Base-by-base conservation (phyloP, 495 filamentous ascomycete genomes). In the Penicillium pulvis region DNA sequence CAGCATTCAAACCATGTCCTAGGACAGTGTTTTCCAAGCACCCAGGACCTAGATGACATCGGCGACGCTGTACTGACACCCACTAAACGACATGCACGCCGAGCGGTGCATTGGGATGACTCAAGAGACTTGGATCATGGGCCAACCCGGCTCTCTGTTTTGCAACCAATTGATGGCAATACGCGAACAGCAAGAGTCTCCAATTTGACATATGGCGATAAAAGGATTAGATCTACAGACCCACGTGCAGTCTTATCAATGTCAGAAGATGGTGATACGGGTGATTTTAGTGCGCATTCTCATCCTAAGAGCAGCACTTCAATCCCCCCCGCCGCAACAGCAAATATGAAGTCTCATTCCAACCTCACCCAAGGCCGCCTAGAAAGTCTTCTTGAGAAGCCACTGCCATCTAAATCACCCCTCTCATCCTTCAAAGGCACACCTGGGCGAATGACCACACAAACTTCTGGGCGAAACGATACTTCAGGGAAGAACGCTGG, bases 11-110 rank as follows among this genome's bases (percentile, higher is more conserved):
- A 55, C 0, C 6, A 59, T 20, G 48, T 30, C 14, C 49, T 45
- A 26, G 57, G 53, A 35, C 56, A 30, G 24, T 60, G 42, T 44
- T 62, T 58, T n/a, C 57, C 60, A 31, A 68, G 70, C 31, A 92
- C 87, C 53, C 80, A 91, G 33, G 90, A 94, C 69, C 77, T 93
- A 11, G 90, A 94, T 71, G 85, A 88, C 51, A 81, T 89, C 49
- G 85, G 83, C 23, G 69, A 74, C 48, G 78, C 71, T 54, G 77
- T 90, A 30, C 76, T 77, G 12, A 93, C 91, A 1, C 90, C 91
- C 2, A 76, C 60, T 2, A 85, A 81, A 11, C 81, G 77, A 59
- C 88, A 85, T 59, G 41, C 44, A 16, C 28, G 59, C 33, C 33
- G 58, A 33, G 41, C 63, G n/a, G 44, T 58, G 16, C 36, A 62